phyloP scores from a whole-genome alignment of 495 filamentous ascomycete genomes.

The Lichina pygmaea region DNA sequence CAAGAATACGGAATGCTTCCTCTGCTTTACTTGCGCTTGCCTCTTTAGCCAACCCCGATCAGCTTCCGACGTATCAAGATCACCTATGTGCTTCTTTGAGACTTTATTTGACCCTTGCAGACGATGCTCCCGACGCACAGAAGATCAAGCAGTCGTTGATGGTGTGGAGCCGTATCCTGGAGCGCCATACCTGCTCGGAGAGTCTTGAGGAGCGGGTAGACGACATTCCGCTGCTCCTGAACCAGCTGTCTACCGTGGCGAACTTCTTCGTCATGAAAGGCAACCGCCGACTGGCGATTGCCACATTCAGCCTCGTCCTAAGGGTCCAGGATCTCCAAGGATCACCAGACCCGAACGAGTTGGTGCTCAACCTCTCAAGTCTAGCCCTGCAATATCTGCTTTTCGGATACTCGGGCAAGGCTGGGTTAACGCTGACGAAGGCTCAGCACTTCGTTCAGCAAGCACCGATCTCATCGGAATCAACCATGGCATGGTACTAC shows the following conservation, averaged over 20 bases:
- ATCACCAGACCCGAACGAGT: conserved; percentile 21
- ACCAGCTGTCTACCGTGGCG: conserved; percentile 37
- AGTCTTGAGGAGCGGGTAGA: conserved; percentile 30
- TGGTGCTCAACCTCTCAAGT: conserved; percentile 27
- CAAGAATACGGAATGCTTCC: too few relatives aligned
- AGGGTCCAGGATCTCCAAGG: conserved; percentile 28
- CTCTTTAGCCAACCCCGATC: not conserved
- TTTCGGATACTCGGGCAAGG: conserved; percentile 53
- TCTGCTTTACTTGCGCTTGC: too few relatives aligned
- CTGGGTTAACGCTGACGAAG: conserved; percentile 32
- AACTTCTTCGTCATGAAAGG: conserved; percentile 63
- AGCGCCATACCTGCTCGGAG: conserved; percentile 18
- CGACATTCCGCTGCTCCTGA: conserved; percentile 27
- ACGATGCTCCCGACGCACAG: conserved; percentile 18
- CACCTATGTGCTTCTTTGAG: conserved; percentile 24
- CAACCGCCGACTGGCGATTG: conserved; percentile 14
- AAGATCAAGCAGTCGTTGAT: conserved; percentile 20
- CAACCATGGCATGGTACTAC: conserved; percentile 32
- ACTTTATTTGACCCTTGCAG: conserved; percentile 18
- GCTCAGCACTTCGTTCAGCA: conserved; percentile 23
- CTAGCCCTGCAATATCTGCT: conserved; percentile 47
- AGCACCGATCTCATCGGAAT: conserved; percentile 14
- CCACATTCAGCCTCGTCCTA: conserved; percentile 20
- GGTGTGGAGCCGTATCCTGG: conserved; percentile 24
- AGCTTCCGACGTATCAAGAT: conserved; percentile 21